Percentiles rank a stretch among this genome's conserved stretches.
Conservation (phyloP, 768 basidiomycete genomes). For the Pleurotus tuber-regium region DNA sequence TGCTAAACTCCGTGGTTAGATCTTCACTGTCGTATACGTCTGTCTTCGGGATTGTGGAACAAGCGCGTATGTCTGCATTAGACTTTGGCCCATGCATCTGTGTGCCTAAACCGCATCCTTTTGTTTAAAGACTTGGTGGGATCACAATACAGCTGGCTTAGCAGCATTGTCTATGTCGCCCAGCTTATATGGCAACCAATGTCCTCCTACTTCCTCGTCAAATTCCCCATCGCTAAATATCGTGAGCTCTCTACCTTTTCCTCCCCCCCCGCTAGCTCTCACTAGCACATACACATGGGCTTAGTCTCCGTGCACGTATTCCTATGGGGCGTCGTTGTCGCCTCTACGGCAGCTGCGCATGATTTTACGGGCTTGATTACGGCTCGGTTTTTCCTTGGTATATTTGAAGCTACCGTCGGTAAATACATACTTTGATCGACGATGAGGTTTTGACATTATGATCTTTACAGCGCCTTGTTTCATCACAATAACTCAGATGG, state of each 20-base stretch:
- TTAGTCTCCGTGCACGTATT: slow-evolving; percentile 36
- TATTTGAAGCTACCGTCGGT: slow-evolving; percentile 47
- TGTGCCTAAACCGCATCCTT: background rate
- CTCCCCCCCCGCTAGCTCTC: too few relatives aligned
- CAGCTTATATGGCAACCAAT: slow-evolving; percentile 42
- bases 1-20: slow-evolving; percentile 16
- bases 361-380: slow-evolving; percentile 39
- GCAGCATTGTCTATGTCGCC: slow-evolving; percentile 42
- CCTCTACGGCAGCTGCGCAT: slow-evolving; percentile 35
- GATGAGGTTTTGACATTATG: background rate
- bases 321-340: slow-evolving; percentile 39
- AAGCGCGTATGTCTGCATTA: slow-evolving; percentile 26
- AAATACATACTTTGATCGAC: slow-evolving; percentile 9
- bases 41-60: slow-evolving; percentile 38
- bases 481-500: slow-evolving; percentile 47
- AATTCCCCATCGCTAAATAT: slow-evolving; percentile 37
- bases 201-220: slow-evolving; percentile 39
- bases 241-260: slow-evolving; percentile 25
- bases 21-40: slow-evolving; percentile 48
- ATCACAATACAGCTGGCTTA: slow-evolving; percentile 42
- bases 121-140: slow-evolving; percentile 30
- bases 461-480: slow-evolving; percentile 38
- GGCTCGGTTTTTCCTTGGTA: slow-evolving; percentile 41
- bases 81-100: too few relatives aligned
- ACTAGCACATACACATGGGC: too few relatives aligned